Evolutionary conservation across 768 basidiomycete species (phyloP).

Genomic region (Lactarius indigo): DNA sequence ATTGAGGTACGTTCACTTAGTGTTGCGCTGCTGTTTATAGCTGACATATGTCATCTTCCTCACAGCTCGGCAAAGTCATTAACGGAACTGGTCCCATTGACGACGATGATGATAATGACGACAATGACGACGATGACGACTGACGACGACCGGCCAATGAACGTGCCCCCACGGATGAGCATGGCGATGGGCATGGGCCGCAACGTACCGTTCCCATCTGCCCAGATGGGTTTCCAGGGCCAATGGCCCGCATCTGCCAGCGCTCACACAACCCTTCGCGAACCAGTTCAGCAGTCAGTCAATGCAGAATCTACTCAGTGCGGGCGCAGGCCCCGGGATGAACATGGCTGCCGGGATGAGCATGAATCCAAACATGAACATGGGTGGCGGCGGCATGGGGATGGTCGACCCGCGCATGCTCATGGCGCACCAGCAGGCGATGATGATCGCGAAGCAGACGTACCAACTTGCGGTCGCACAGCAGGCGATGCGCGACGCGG

Average conservation of each 20-base stretch:
- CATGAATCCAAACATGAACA: constrained; percentile 6
- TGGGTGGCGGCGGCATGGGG: constrained; percentile 9
- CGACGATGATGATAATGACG: constrained; percentile 36
- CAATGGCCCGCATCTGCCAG: constrained; percentile 21
- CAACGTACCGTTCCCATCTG: constrained; percentile 24
- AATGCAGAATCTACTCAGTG: constrained; percentile 51
- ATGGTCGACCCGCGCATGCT: constrained; percentile 32
- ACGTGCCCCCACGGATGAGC: constrained; percentile 34
- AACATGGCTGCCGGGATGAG: constrained; percentile 1
- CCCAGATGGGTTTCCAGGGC: constrained; percentile 33
- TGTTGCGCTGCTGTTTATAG: neutral
- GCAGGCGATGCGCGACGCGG: constrained; percentile 86
- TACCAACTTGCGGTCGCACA: constrained; percentile 90
- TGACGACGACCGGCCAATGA: constrained; percentile 27
- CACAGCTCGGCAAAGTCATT: constrained; percentile 81
- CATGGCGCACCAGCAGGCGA: constrained; percentile 83
- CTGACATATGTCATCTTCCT: constrained; percentile 1
- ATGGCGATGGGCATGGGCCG: constrained; percentile 34
- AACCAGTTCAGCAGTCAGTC: constrained; percentile 30
- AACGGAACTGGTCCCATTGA: constrained; percentile 69
- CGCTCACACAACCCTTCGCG: constrained; percentile 29
- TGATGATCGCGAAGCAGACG: constrained; percentile 82
- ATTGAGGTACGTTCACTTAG: constrained; percentile 64
- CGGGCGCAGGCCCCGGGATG: neutral
- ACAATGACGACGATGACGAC: constrained; percentile 29